These are phyloP conservation scores for Cercospora beticola DNA, from an alignment of 2,329 filamentous ascomycete species.

Conservation along the genomic window DNA sequence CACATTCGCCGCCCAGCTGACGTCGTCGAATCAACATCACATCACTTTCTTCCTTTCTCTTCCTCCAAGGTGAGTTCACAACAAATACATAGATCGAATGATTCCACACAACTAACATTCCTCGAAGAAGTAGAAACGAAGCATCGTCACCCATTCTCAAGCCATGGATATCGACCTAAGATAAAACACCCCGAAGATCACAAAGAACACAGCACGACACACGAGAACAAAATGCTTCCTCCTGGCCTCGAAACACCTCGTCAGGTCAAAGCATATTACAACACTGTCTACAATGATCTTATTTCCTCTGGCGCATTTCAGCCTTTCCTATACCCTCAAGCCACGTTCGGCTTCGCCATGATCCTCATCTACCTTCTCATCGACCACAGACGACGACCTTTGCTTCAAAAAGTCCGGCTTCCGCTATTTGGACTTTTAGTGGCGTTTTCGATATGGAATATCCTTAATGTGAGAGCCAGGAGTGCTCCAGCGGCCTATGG, in stretches of 20 bases:
- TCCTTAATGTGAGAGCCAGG: constrained; percentile 49
- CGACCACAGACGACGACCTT: constrained; percentile 45
- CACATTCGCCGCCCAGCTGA: background rate
- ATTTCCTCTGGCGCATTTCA: constrained; percentile 43
- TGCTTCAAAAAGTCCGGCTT: constrained; percentile 45
- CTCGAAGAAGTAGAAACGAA: too few relatives aligned
- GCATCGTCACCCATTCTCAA: too few relatives aligned
- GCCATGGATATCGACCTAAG: background rate
- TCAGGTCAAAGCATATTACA: constrained; percentile 37
- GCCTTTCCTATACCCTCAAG: constrained; percentile 49
- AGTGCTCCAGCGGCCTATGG: constrained; percentile 55
- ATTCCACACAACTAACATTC: background rate
- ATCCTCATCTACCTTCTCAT: constrained; percentile 54
- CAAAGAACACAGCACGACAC: too few relatives aligned
- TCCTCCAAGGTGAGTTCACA: constrained; percentile 4
- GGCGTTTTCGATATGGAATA: constrained; percentile 45
- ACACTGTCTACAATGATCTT: constrained; percentile 42
- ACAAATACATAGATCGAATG: background rate
- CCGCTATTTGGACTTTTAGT: constrained; percentile 48
- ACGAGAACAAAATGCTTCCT: constrained; percentile 31
- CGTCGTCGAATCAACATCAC: constrained; percentile 1
- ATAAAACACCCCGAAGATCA: background rate
- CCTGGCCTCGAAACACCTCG: constrained; percentile 30
- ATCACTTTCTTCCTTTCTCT: background rate
- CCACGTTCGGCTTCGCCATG: constrained; percentile 40